A percentile compares a stretch with the other conserved stretches of the same genome.
phyloP scores from a whole-genome alignment of 2,329 filamentous ascomycete genomes.

The Calonectria naviculata region DNA sequence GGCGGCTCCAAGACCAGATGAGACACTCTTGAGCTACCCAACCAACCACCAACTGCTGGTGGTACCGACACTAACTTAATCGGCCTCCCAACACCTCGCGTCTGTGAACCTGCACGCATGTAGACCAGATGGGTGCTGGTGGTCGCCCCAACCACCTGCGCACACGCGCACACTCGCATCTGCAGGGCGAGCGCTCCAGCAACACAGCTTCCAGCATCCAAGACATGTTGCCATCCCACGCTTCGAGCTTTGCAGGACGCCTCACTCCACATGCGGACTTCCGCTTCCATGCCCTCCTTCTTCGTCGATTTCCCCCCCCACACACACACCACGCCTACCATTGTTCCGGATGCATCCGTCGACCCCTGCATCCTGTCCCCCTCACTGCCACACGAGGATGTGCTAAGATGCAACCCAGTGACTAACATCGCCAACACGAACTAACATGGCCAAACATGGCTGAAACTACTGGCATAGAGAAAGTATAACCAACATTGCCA shows the following conservation, averaged over 20 bases:
- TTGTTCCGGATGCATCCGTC: conserved; percentile 23
- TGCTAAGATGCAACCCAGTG: neutral
- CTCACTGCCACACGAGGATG: conserved; percentile 17
- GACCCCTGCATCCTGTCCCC: conserved; percentile 23
- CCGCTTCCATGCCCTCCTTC: conserved; percentile 9
- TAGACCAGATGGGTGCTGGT: neutral
- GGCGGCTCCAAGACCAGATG: conserved; percentile 1
- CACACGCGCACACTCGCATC: neutral
- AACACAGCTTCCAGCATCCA: neutral
- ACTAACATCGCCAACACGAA: neutral
- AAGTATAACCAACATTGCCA: too few species aligned
- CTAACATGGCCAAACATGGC: too few species aligned
- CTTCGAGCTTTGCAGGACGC: conserved; percentile 1
- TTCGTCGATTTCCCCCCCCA: conserved; percentile 29
- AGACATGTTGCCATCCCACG: conserved; percentile 14
- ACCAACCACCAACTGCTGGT: neutral
- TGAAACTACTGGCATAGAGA: too few species aligned
- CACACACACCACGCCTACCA: conserved; percentile 40
- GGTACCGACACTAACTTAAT: neutral
- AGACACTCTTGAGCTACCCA: neutral
- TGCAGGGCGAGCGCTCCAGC: neutral
- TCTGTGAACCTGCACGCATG: neutral
- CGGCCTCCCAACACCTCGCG: conserved; percentile 2
- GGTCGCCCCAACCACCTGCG: conserved; percentile 14
- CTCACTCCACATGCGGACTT: conserved; percentile 14